Conservation (phyloP, 192 early-diverging fungal genomes). For the Piromyces sp. region DNA sequence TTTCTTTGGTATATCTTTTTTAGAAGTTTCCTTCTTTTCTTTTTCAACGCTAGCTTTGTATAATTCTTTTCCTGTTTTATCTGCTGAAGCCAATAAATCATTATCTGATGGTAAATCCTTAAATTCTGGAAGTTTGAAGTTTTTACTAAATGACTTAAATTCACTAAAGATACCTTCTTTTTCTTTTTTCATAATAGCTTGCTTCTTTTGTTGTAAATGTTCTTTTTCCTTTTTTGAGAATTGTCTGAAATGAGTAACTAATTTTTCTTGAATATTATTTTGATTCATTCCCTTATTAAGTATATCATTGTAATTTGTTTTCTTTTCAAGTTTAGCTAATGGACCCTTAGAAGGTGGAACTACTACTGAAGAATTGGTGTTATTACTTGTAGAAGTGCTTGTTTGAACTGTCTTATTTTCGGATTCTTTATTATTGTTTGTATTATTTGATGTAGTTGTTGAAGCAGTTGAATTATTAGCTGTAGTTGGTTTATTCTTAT, state of each 20-base stretch:
- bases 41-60: not conserved
- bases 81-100: not conserved
- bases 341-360: not conserved
- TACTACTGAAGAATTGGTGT: not conserved
- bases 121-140: slow-evolving; percentile 25
- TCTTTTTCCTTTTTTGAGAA: slow-evolving; percentile 66
- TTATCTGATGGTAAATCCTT: slow-evolving; percentile 6
- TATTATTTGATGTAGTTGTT: too few relatives aligned
- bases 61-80: not conserved
- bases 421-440: not conserved
- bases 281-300: not conserved
- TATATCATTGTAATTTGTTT: not conserved
- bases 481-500: not conserved
- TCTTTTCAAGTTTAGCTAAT: not conserved
- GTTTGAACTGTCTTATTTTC: not conserved
- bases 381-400: not conserved
- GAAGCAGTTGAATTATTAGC: not conserved
- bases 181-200: slow-evolving; percentile 51
- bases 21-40: not conserved
- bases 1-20: not conserved
- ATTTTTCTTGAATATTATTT: slow-evolving; percentile 17
- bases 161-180: slow-evolving; percentile 58
- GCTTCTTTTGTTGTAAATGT: slow-evolving; percentile 53
- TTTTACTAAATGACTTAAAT: slow-evolving; percentile 59
- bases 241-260: slow-evolving; percentile 27